These are phyloP conservation scores for Musa itinerans DNA, from an alignment of 176 grass and related monocot genomes.

Conservation along the genomic window DNA sequence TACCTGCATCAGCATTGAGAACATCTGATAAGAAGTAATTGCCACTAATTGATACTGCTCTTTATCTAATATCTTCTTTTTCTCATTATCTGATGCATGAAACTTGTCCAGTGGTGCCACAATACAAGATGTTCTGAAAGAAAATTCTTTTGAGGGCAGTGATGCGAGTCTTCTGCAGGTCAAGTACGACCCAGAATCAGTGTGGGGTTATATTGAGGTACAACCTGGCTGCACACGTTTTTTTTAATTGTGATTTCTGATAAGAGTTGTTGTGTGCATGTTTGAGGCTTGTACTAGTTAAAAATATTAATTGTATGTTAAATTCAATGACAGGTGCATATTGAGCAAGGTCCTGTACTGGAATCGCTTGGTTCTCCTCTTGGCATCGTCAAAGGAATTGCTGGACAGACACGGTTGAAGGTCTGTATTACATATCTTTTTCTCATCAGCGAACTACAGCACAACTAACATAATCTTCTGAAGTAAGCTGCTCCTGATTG, in stretches of 20 bases:
- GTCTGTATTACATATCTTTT: constrained; percentile 18
- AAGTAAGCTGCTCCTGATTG: not conserved
- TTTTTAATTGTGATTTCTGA: not conserved
- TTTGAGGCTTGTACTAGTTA: not conserved
- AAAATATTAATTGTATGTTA: not conserved
- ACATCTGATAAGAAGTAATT: constrained; percentile 90
- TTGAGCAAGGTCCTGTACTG: constrained; percentile 92
- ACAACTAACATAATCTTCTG: not conserved
- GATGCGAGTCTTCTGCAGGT: constrained; percentile 32
- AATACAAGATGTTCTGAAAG: constrained; percentile 59
- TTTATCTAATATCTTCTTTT: constrained; percentile 18
- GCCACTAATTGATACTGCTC: constrained; percentile 17
- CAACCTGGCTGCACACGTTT: not conserved
- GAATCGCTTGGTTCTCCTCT: constrained; percentile 83
- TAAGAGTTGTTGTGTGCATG: not conserved
- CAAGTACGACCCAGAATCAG: constrained; percentile 50
- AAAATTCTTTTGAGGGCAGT: constrained; percentile 62
- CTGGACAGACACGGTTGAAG: constrained; percentile 88
- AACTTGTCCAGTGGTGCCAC: constrained; percentile 56
- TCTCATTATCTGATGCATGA: constrained; percentile 18
- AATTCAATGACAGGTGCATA: constrained; percentile 49
- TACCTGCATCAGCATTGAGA: constrained; percentile 78
- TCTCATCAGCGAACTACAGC: not conserved
- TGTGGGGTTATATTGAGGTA: constrained; percentile 96
- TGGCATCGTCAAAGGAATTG: constrained; percentile 88